Evolutionary conservation across 768 basidiomycete species (phyloP).

Genomic region (Termitomyces sp.): DNA sequence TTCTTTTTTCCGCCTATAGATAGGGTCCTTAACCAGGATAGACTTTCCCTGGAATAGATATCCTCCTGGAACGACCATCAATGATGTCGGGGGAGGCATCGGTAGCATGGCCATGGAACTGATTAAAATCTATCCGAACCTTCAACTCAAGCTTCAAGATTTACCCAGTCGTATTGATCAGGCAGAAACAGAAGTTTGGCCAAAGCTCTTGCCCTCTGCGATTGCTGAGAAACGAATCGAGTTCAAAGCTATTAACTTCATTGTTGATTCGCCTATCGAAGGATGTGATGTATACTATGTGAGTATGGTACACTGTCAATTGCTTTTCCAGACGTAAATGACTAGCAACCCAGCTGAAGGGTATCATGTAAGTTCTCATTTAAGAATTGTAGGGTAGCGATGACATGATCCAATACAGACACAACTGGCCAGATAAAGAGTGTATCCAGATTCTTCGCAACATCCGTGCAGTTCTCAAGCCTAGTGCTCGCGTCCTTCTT

Average conservation of each 20-base stretch:
- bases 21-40: conserved; percentile 4
- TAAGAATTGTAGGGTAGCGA: background rate
- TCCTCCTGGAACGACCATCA: conserved; percentile 23
- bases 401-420: conserved; percentile 19
- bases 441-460: conserved; percentile 31
- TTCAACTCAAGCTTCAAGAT: conserved; percentile 37
- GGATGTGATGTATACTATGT: conserved; percentile 40
- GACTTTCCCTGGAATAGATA: conserved; percentile 33
- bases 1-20: background rate
- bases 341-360: conserved; percentile 23
- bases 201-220: conserved; percentile 27
- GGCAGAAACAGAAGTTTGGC: conserved; percentile 30
- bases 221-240: conserved; percentile 29
- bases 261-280: conserved; percentile 29
- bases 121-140: conserved; percentile 26
- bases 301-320: background rate
- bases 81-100: conserved; percentile 37
- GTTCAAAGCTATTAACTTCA: conserved; percentile 36
- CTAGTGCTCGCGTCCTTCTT: conserved; percentile 19
- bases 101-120: conserved; percentile 31
- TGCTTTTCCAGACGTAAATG: background rate
- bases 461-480: conserved; percentile 31
- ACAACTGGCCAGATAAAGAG: conserved; percentile 38
- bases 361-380: conserved; percentile 26
- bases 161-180: conserved; percentile 25